A percentile compares a stretch with the other conserved stretches of the same genome.
Conservation (phyloP, 2,329 filamentous ascomycete genomes). For the Eutypa lata region DNA sequence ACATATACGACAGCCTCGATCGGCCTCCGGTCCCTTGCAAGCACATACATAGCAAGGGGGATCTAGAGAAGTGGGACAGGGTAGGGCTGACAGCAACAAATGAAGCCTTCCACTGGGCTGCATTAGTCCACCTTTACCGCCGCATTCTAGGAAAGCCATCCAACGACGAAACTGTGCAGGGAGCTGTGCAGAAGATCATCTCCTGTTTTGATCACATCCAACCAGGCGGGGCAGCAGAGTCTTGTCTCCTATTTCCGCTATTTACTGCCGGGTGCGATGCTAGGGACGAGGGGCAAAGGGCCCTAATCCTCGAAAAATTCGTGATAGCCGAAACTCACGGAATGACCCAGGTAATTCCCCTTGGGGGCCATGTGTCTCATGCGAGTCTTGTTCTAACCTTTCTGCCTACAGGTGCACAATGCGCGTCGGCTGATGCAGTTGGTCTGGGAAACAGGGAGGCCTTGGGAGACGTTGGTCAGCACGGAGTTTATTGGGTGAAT, state of each 20-base stretch:
- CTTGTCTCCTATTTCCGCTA: slow-evolving; percentile 74
- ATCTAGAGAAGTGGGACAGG: slow-evolving; percentile 56
- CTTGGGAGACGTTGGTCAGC: slow-evolving; percentile 66
- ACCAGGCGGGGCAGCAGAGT: slow-evolving; percentile 67
- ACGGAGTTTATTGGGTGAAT: slow-evolving; percentile 66
- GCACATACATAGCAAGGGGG: slow-evolving; percentile 45
- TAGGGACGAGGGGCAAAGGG: slow-evolving; percentile 50
- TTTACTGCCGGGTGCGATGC: slow-evolving; percentile 81
- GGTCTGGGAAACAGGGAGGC: slow-evolving; percentile 64
- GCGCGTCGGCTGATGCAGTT: slow-evolving; percentile 64
- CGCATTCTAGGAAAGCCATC: slow-evolving; percentile 64
- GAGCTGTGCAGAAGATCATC: slow-evolving; percentile 61
- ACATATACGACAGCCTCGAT: slow-evolving; percentile 56
- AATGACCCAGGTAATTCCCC: slow-evolving; percentile 64
- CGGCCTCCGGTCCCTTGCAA: slow-evolving; percentile 39
- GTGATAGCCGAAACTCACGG: slow-evolving; percentile 67
- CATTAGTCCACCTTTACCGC: slow-evolving; percentile 70
- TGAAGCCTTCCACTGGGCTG: slow-evolving; percentile 76
- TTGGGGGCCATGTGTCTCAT: slow-evolving; percentile 1
- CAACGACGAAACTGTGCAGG: slow-evolving; percentile 57
- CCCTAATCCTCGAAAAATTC: slow-evolving; percentile 63
- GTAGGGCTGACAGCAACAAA: slow-evolving; percentile 70
- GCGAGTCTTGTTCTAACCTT: slow-evolving; percentile 9
- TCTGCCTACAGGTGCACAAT: slow-evolving; percentile 44
- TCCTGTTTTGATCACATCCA: slow-evolving; percentile 59